A percentile compares a stretch with the other conserved stretches of the same genome.
Conservation (phyloP, 2,329 filamentous ascomycete species). For the Cytospora schulzeri region DNA sequence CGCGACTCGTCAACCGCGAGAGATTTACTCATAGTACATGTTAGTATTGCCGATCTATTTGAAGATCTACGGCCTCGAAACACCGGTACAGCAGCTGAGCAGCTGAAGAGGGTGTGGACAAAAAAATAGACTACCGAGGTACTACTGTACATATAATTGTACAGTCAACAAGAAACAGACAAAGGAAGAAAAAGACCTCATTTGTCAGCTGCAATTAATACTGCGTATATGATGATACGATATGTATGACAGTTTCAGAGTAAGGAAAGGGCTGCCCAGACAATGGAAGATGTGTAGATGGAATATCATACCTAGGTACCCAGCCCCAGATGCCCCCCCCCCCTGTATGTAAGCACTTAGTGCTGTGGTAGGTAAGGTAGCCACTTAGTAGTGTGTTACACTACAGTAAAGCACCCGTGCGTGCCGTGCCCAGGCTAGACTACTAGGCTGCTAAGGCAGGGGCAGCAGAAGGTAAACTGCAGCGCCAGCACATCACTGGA, state of each 20-base stretch:
- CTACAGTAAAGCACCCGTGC: too few relatives aligned
- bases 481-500: too few relatives aligned
- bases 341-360: too few relatives aligned
- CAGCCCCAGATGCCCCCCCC: too few relatives aligned
- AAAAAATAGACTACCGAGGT: too few relatives aligned
- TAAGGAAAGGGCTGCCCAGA: not conserved
- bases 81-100: not conserved
- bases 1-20: not conserved
- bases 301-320: too few relatives aligned
- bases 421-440: too few relatives aligned
- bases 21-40: not conserved
- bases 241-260: not conserved
- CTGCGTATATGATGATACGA: too few relatives aligned
- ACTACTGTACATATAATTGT: too few relatives aligned
- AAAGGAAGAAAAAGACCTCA: not conserved
- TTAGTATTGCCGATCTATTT: not conserved
- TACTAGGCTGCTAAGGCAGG: not conserved
- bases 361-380: too few relatives aligned
- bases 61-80: not conserved
- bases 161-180: not conserved
- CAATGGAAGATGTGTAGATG: not conserved
- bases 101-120: not conserved
- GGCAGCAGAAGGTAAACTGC: too few relatives aligned
- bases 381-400: too few relatives aligned
- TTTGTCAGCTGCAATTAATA: not conserved